Base-by-base conservation (phyloP, 805 yeast species). In the Wickerhamomyces canadensis region DNA sequence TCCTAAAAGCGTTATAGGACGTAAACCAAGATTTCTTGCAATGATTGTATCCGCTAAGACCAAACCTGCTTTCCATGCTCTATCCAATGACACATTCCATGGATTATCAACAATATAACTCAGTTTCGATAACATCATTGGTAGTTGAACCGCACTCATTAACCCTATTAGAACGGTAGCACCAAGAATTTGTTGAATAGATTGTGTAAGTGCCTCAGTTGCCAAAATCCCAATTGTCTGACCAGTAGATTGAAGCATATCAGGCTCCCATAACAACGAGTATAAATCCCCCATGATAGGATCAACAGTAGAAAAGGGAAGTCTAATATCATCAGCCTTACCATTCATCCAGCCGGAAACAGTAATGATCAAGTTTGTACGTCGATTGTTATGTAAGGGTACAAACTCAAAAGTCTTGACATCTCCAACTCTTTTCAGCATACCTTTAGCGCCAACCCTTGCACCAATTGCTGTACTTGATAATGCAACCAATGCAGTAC, bases 281-380 rank as follows among this genome's bases (percentile, higher is more conserved):
- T 83, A 85, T 48, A 93, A 63, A 57, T 93, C 99, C 14, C 99
- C 99, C 91, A 91, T 88, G 0, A 91, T 86, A 0, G 98, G 98
- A 55, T 94, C 98, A 8, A 93, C 84, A 0, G 98, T 93, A 1
- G 96, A 84, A 55, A 89, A 93, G 2, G 98, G 98, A 44, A 93
- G 71, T 55, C 99, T 72, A 16, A 93, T 91, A 71, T 93, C 99
- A 77, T 93, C 99, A 51, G 80, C 77, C 41, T 80, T 82, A 58
- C 96, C 94, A 37, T 81, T 82, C 91, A 93, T 88, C 99, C 99
- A 93, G 1, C 99, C 99, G 36, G 94, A 78, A 0, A 94, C 88
- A 2, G 97, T 89, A 15, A 93, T 62, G 37, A 91, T 83, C 47
- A 89, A 65, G 54, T 87, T 91, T 4, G 94, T 80, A 35, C 98